Evolutionary conservation across 2,329 filamentous ascomycete genomes (phyloP), one percentile per base, ranked within the genome.

Genomic region (Pseudogymnoascus sp.): DNA sequence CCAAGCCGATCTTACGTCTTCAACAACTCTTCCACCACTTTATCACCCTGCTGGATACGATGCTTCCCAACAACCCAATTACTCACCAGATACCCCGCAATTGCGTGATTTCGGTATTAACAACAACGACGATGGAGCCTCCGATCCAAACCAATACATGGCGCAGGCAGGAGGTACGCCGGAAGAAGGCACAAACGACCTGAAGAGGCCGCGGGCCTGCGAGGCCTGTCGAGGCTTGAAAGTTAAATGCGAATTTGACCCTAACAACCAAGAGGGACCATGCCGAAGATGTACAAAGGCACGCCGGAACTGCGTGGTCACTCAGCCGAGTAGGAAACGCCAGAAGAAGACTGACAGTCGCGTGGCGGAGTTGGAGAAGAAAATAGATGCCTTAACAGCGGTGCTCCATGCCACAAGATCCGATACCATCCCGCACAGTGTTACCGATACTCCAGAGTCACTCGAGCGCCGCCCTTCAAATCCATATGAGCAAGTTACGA

Each of bases 341-440:
- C 73, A 77, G 59, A 78, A 78, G 67, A 74, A 77, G 64, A 77
- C 77, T 6, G 77, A 79, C 60, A 77, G 75, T 38, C 67, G 77
- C 25, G 77, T 79, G 3, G 75, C 76, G 38, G 77, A 79, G 65
- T 67, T 79, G 59, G 77, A 79, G 69, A 73, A 74, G 65, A 76
- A 78, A 65, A 76, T 79, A 65, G 70, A 75, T 61, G 72, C 73
- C 0, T 73, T 79, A 71, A 72, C 75, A 31, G 73, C 74, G 18
- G 70, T 70, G 60, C 67, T 79, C 37, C 71, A 72, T 55, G 69
- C 70, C 40, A 69, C 68, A 28, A 70, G 69, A 61, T 66, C 68
- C 45, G 67, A 62, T 25, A 40, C 49, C 28, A 21, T 55, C 49
- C 49, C 49, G 9, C 28, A 55, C 28, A 55, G 18, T 55, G 49